phyloP scores from a whole-genome alignment of 2,329 filamentous ascomycete species.

The Sporothrix euskadiensis region DNA sequence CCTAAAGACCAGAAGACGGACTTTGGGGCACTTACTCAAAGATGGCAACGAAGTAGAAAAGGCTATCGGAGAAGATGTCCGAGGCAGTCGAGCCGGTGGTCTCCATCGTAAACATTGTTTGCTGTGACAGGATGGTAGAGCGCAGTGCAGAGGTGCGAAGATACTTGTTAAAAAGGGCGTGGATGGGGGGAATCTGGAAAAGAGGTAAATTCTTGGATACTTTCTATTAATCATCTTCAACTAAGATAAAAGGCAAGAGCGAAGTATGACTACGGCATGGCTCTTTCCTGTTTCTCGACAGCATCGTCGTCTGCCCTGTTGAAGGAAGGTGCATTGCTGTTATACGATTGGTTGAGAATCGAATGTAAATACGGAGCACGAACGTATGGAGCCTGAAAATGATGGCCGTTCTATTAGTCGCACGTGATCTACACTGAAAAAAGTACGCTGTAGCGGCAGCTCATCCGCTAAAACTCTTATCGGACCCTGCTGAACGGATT shows the following conservation, averaged over 20 bases:
- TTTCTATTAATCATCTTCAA: too few species aligned
- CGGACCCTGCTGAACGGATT: not conserved
- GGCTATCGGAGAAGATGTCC: too few species aligned
- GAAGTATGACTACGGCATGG: not conserved
- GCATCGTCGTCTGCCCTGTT: not conserved
- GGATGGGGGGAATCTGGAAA: too few species aligned
- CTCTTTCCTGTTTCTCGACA: not conserved
- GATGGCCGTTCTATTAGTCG: not conserved
- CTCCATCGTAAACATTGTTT: too few species aligned
- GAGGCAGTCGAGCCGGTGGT: too few species aligned
- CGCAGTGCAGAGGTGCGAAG: too few species aligned
- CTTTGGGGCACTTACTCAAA: too few species aligned
- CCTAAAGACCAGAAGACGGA: too few species aligned
- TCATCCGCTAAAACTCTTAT: not conserved
- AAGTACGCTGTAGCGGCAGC: not conserved
- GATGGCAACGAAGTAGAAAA: too few species aligned
- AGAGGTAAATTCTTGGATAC: too few species aligned
- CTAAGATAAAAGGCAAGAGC: not conserved
- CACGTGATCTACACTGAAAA: not conserved
- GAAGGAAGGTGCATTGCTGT: not conserved
- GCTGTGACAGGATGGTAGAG: too few species aligned
- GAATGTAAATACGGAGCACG: not conserved
- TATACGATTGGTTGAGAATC: constrained; percentile 4
- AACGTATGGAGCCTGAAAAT: not conserved
- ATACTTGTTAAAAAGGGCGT: too few species aligned